Evolutionary conservation across 352 stramenopile species (phyloP).

Genomic region (Albugo laibachii): DNA sequence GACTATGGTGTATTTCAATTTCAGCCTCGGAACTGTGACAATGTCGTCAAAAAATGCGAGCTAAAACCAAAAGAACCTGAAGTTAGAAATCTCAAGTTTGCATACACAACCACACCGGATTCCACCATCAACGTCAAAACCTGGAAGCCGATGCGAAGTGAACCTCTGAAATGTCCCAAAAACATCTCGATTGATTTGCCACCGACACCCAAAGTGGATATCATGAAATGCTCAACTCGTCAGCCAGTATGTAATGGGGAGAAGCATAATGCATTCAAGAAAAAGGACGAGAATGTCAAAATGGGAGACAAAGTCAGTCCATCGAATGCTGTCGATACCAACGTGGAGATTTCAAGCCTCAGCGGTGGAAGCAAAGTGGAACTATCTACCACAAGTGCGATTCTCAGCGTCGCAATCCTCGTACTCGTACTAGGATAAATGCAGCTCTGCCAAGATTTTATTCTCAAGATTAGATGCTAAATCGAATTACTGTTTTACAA

Average conservation of each 20-base stretch:
- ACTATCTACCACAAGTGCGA: too few relatives aligned
- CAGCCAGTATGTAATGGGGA: conserved; percentile 35
- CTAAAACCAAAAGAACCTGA: conserved; percentile 35
- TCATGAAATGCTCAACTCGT: conserved; percentile 21
- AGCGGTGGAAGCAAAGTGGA: background rate
- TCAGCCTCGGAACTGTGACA: conserved; percentile 30
- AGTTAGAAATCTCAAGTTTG: conserved; percentile 43
- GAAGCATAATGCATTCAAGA: conserved; percentile 29
- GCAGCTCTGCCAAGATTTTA: too few relatives aligned
- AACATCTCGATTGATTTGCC: conserved; percentile 19
- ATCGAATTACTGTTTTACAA: too few relatives aligned
- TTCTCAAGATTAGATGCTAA: too few relatives aligned
- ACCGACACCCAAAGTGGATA: conserved; percentile 15
- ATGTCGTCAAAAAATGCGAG: conserved; percentile 10
- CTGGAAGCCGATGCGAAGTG: conserved; percentile 17
- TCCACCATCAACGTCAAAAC: conserved; percentile 23
- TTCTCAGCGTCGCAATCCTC: too few relatives aligned
- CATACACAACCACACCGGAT: conserved; percentile 44
- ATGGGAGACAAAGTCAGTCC: background rate
- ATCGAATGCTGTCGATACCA: background rate
- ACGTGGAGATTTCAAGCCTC: background rate
- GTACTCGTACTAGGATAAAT: too few relatives aligned
- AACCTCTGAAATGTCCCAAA: conserved; percentile 17
- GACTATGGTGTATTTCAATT: conserved; percentile 64
- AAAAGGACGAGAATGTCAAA: conserved; percentile 3